A percentile compares a stretch with the other conserved stretches of the same genome.
Conservation (phyloP, 805 yeast genomes). For the Saccharomycopsis schoenii region DNA sequence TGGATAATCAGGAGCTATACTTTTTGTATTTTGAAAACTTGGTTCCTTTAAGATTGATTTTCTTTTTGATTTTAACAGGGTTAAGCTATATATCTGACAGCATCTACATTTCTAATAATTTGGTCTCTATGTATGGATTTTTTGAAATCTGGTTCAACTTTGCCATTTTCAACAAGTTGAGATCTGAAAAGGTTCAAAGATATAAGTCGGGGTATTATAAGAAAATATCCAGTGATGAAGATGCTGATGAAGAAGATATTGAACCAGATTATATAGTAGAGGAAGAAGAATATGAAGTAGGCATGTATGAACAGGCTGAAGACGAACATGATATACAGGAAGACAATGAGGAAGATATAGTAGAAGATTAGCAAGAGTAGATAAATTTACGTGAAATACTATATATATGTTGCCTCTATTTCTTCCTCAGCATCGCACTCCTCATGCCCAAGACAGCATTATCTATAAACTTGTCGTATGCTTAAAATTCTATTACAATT, state of each 20-base stretch:
- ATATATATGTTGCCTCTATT: no score
- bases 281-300: neutral
- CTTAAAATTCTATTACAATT: no score
- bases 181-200: conserved; percentile 40
- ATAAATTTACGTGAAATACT: neutral
- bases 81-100: conserved; percentile 34
- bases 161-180: conserved; percentile 40
- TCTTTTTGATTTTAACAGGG: conserved; percentile 34
- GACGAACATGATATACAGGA: neutral
- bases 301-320: neutral
- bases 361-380: neutral
- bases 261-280: neutral
- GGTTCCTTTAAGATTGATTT: conserved; percentile 40
- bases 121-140: conserved; percentile 40
- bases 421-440: no score
- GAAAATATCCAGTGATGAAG: neutral
- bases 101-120: conserved; percentile 36
- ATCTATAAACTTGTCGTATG: no score
- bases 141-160: conserved; percentile 49
- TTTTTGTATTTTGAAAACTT: conserved; percentile 38
- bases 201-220: conserved; percentile 25
- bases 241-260: neutral
- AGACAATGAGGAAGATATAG: neutral
- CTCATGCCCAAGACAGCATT: no score
- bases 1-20: conserved; percentile 17